A percentile compares a stretch with the other conserved stretches of the same genome.
These are phyloP conservation scores for Davidsoniella eucalypti DNA, from an alignment of 2,329 filamentous ascomycete genomes.

Conservation along the genomic window DNA sequence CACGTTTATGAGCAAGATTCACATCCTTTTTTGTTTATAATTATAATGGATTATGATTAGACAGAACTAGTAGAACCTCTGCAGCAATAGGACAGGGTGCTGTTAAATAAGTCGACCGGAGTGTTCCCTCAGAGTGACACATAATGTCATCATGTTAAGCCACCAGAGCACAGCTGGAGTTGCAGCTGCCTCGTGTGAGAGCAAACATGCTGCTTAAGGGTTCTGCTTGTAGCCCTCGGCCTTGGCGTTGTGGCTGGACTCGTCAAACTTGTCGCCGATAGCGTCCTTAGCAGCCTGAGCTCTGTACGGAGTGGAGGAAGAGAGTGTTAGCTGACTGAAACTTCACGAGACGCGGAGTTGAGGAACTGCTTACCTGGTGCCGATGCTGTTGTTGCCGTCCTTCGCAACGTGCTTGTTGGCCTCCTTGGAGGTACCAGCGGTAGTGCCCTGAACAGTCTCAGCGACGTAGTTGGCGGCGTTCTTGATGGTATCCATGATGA, in stretches of 20 bases:
- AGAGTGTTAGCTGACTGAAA: slow-evolving; percentile 17
- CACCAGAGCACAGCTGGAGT: too few species aligned
- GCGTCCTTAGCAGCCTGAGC: slow-evolving; percentile 32
- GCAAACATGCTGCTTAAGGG: slow-evolving; percentile 1
- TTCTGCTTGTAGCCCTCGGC: slow-evolving; percentile 26
- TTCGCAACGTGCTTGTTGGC: slow-evolving; percentile 55
- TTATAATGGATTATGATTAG: too few species aligned
- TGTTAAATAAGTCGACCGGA: too few species aligned
- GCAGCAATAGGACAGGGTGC: too few species aligned
- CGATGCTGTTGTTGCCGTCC: slow-evolving; percentile 34
- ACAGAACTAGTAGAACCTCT: too few species aligned
- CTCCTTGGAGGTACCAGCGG: slow-evolving; percentile 46
- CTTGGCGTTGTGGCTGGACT: slow-evolving; percentile 25
- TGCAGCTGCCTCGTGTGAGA: too few species aligned
- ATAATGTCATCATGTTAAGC: too few species aligned
- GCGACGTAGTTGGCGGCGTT: slow-evolving; percentile 54
- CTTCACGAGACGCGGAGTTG: neutral
- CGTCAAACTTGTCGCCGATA: slow-evolving; percentile 30
- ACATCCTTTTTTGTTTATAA: too few species aligned
- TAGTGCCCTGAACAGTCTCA: slow-evolving; percentile 44
- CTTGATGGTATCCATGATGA: slow-evolving; percentile 36
- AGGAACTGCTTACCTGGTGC: slow-evolving; percentile 32
- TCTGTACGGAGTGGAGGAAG: slow-evolving; percentile 17
- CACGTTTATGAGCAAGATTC: too few species aligned
- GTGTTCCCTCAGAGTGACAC: too few species aligned